phyloP scores from a whole-genome alignment of 768 basidiomycete genomes.

The Agaricus subrufescens region DNA sequence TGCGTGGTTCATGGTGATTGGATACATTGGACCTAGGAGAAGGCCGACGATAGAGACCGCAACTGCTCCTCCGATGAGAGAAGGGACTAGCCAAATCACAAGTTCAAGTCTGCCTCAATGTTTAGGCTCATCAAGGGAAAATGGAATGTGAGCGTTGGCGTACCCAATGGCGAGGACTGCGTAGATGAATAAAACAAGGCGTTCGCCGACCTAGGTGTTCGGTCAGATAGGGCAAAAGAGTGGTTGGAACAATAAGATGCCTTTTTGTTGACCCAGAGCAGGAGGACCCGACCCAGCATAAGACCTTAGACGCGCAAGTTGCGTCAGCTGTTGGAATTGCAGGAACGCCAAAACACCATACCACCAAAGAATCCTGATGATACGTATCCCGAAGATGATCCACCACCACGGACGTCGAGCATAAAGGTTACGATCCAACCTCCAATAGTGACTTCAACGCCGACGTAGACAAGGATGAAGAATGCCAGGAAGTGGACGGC shows the following conservation, averaged over 20 bases:
- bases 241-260: constrained; percentile 17
- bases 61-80: constrained; percentile 58
- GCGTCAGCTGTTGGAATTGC: neutral
- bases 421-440: constrained; percentile 71
- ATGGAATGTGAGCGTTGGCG: constrained; percentile 8
- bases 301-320: constrained; percentile 35
- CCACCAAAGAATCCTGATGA: constrained; percentile 52
- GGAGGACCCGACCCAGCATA: constrained; percentile 47
- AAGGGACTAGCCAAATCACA: constrained; percentile 65
- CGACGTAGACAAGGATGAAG: constrained; percentile 65
- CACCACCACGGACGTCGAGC: constrained; percentile 29
- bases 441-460: constrained; percentile 59
- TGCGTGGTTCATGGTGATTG: constrained; percentile 67
- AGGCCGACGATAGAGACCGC: constrained; percentile 63
- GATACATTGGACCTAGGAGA: constrained; percentile 73
- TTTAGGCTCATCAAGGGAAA: neutral
- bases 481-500: constrained; percentile 60
- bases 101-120: constrained; percentile 48
- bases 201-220: constrained; percentile 44
- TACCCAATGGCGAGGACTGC: constrained; percentile 46
- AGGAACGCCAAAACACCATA: constrained; percentile 14
- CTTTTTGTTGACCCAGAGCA: constrained; percentile 54
- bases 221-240: neutral
- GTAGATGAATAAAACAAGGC: constrained; percentile 48
- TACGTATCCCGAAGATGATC: constrained; percentile 43